Percentiles rank a stretch among this genome's conserved stretches.
Conservation (phyloP, 768 basidiomycete species). For the Astraeus odoratus region DNA sequence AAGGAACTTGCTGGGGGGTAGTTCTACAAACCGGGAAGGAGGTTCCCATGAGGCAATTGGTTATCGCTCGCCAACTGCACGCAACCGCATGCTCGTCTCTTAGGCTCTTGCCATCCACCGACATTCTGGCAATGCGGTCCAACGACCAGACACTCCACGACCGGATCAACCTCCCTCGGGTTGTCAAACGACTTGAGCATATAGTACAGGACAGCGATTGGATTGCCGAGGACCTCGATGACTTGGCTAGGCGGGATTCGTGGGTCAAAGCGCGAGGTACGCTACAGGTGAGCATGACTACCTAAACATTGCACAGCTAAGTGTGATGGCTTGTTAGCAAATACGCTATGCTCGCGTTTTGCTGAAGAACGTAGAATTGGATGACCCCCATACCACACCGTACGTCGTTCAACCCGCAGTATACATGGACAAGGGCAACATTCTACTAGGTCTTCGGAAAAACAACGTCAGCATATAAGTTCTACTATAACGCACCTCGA, state of each 20-base stretch:
- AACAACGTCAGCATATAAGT: slow-evolving; percentile 40
- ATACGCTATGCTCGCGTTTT: slow-evolving; percentile 52
- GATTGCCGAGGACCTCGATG: slow-evolving; percentile 21
- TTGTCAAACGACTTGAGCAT: slow-evolving; percentile 57
- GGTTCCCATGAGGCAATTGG: slow-evolving; percentile 15
- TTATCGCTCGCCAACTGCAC: too few relatives aligned
- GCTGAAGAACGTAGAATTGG: slow-evolving; percentile 50
- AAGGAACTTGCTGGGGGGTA: too few relatives aligned
- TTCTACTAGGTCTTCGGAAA: slow-evolving; percentile 32
- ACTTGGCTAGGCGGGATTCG: slow-evolving; percentile 19
- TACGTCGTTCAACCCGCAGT: slow-evolving; percentile 26
- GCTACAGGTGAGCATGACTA: slow-evolving; percentile 41
- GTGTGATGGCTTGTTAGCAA: slow-evolving; percentile 22
- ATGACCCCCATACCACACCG: slow-evolving; percentile 38
- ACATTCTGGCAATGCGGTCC: slow-evolving; percentile 20
- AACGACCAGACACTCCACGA: slow-evolving; percentile 41
- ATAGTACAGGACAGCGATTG: slow-evolving; percentile 33
- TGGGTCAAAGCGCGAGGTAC: slow-evolving; percentile 53
- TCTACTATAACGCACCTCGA: slow-evolving; percentile 52
- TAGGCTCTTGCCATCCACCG: too few relatives aligned
- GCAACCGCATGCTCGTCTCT: too few relatives aligned
- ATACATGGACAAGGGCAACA: slow-evolving; percentile 1
- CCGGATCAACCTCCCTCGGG: slow-evolving; percentile 58
- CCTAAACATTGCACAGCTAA: background rate
- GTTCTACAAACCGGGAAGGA: slow-evolving; percentile 13